Percentiles rank a stretch among this genome's conserved stretches.
Evolutionary conservation across 2,329 filamentous ascomycete species (phyloP).

Genomic region (Dactylellina drechsleri): DNA sequence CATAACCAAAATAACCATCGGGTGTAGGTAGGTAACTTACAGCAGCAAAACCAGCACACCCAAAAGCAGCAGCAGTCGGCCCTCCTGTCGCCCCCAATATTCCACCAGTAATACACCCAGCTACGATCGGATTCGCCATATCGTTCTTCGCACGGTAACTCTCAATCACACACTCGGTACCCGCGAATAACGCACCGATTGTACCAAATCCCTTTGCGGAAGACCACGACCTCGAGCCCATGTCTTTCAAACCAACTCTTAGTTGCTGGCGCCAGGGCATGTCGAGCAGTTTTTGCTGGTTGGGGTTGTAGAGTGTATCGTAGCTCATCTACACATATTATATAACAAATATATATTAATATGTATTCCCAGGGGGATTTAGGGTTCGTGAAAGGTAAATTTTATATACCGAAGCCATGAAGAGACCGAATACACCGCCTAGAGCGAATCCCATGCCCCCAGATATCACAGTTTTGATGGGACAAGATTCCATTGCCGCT

Average conservation of each 20-base stretch:
- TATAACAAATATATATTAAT: background rate
- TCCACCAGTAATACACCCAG: constrained; percentile 90
- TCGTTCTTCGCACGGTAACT: constrained; percentile 94
- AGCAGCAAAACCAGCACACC: constrained; percentile 91
- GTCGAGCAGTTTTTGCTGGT: constrained; percentile 68
- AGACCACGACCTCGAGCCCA: constrained; percentile 83
- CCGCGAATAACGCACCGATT: constrained; percentile 88
- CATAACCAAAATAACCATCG: constrained; percentile 17
- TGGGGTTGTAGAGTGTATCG: constrained; percentile 71
- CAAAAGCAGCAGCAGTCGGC: constrained; percentile 85
- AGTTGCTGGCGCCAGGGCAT: constrained; percentile 88
- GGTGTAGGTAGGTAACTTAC: constrained; percentile 59
- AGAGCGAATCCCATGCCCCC: constrained; percentile 94
- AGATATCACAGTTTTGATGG: constrained; percentile 85
- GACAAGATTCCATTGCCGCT: constrained; percentile 88
- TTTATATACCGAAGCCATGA: constrained; percentile 88
- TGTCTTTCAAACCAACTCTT: constrained; percentile 87
- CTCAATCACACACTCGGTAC: constrained; percentile 96
- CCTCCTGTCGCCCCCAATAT: constrained; percentile 86
- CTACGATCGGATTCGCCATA: constrained; percentile 83
- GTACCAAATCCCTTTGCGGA: constrained; percentile 95
- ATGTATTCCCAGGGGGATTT: background rate
- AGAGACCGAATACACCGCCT: constrained; percentile 92
- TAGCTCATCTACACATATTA: constrained; percentile 83
- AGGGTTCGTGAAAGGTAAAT: background rate